A percentile compares a stretch with the other conserved stretches of the same genome.
These are phyloP conservation scores for Avicennia marina DNA, from an alignment of 257 asterid species.

Conservation along the genomic window DNA sequence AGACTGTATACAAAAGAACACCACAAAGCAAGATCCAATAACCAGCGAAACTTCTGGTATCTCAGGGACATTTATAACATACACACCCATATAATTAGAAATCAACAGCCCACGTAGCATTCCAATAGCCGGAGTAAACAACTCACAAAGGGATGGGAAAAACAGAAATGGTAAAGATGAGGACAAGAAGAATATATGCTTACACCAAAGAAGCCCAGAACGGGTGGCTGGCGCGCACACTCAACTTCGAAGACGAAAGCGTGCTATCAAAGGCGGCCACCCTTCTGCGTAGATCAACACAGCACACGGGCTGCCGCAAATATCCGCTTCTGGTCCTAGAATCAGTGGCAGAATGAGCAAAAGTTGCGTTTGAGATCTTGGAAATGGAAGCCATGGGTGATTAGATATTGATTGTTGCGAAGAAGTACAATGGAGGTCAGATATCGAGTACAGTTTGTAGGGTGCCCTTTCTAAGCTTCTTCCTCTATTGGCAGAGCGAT, in stretches of 20 bases:
- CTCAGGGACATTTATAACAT: not conserved
- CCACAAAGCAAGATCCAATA: not conserved
- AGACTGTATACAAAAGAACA: not conserved
- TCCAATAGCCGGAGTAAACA: not conserved
- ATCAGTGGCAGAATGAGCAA: conserved; percentile 26
- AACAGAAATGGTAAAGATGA: not conserved
- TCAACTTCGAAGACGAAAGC: conserved; percentile 38
- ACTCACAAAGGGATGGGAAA: not conserved
- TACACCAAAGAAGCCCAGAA: conserved; percentile 47
- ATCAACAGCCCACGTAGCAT: not conserved
- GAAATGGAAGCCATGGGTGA: conserved; percentile 66
- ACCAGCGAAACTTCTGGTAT: not conserved
- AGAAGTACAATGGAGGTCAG: not conserved
- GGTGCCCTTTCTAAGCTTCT: not conserved
- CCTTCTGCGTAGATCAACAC: conserved; percentile 34
- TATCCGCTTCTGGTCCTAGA: conserved; percentile 29
- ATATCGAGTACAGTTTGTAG: not conserved
- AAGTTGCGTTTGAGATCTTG: conserved; percentile 43
- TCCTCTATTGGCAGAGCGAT: conserved; percentile 11
- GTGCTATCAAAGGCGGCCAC: conserved; percentile 19
- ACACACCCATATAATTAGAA: not conserved
- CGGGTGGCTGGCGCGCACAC: conserved; percentile 22
- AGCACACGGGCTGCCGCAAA: conserved; percentile 35
- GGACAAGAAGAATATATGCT: conserved; percentile 8
- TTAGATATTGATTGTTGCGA: not conserved